Evolutionary conservation across 2,329 filamentous ascomycete species (phyloP), one percentile per base, ranked within the genome.

Genomic region (Botrytis fragariae): DNA sequence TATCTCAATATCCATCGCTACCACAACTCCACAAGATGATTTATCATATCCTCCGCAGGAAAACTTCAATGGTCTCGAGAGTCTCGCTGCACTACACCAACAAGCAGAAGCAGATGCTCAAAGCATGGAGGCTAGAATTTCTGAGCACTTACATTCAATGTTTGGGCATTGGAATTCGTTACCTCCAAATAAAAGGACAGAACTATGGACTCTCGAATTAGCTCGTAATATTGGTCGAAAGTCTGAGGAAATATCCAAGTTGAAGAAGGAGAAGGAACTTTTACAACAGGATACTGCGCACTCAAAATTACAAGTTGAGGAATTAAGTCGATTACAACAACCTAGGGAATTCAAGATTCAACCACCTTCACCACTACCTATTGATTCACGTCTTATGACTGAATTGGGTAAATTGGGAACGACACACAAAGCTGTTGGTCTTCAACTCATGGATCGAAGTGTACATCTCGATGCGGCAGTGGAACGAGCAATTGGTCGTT

Each of bases 141-240:
- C 88, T 59, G 87, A 92, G 73, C 95, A 98, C 80, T 82, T 97
- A 9, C 88, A 92, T n/a, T 89, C 91, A 22, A 90, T 93, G 0
- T 97, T 90, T 80, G 86, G 87, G 10, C 91, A 93, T 60, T 98
- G 95, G 95, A 88, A 88, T 69, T 85, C 85, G 2, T 84, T 96
- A 39, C 83, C 90, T 0, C 76, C 81, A 3, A 86, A 88, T 51
- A 85, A 88, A 35, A 86, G 87, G 70, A 84, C 84, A 39, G 88
- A 90, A 76, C 84, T 91, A 10, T 91, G 89, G 89, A 82, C 85
- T 8, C 79, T 91, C 51, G 89, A 91, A 79, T 82, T 91, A 57
- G 89, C 89, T 0, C 84, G 89, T n/a, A 84, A 86, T 44, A 84
- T 91, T 2, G 87, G 88, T 9, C 85, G 89, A 74, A 88, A 88